A percentile compares a stretch with the other conserved stretches of the same genome.
Evolutionary conservation across 345 rosid genomes (phyloP).

Genomic region (Eucalyptus cloeziana): DNA sequence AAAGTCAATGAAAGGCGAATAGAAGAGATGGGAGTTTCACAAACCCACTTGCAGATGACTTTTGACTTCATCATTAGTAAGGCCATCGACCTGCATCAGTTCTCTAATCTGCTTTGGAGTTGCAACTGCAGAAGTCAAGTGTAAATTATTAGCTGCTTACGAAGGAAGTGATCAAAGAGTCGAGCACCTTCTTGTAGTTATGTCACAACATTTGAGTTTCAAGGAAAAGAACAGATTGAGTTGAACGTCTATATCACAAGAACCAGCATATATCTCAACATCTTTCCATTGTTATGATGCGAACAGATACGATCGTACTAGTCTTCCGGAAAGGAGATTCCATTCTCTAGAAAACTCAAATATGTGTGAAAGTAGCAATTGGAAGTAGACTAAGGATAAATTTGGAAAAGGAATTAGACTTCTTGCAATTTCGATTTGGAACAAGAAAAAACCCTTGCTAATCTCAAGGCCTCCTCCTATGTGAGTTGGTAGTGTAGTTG

Average conservation of each 20-base stretch:
- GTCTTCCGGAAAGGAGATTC: not conserved
- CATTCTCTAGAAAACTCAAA: not conserved
- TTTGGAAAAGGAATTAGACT: not conserved
- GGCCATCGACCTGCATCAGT: slow-evolving; percentile 89
- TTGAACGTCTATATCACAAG: not conserved
- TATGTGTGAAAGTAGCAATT: not conserved
- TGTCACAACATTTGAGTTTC: not conserved
- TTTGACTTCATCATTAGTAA: slow-evolving; percentile 97
- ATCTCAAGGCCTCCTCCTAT: not conserved
- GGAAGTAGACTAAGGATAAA: not conserved
- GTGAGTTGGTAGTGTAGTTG: not conserved
- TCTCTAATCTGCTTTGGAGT: slow-evolving; percentile 97
- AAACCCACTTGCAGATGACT: slow-evolving; percentile 85
- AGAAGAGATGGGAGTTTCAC: not conserved
- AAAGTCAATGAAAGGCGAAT: not conserved
- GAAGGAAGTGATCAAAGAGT: not conserved
- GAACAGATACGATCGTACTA: not conserved
- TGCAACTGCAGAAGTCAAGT: slow-evolving; percentile 42
- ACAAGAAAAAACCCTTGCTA: not conserved
- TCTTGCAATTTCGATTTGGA: not conserved
- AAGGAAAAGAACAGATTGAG: not conserved
- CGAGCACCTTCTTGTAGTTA: not conserved
- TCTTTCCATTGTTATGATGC: not conserved
- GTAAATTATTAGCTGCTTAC: not conserved
- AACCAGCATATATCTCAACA: not conserved